Evolutionary conservation across 2,329 filamentous ascomycete species (phyloP), one percentile per base, ranked within the genome.

Genomic region (Arthrobotrys conoides): DNA sequence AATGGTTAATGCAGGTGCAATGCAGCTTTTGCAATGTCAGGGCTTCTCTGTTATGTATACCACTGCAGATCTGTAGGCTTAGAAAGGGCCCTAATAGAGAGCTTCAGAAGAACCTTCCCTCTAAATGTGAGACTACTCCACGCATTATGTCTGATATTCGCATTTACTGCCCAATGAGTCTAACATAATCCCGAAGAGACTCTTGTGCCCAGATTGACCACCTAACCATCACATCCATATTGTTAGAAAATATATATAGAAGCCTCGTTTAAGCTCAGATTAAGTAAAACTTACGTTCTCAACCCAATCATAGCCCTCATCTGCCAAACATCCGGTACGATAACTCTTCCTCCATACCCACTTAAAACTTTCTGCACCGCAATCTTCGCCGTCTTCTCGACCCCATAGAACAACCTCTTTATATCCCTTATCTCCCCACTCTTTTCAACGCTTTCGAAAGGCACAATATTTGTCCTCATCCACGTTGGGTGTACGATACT

Each of bases 401-500:
- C 10, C 16, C 61, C 38, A 64, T 49, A 67, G 30, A 77, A 77
- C 51, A 65, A 27, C 41, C 63, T 59, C 20, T 68, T 77, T 18
- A 24, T 18, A 22, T 46, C n/a, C 41, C 36, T 67, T 3, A 71
- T 16, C 20, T 22, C 30, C 5, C 22, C 33, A 22, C 55, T 64
- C 24, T 66, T 73, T 41, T 66, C 70, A 16, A 73, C 61, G 0
- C 51, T 36, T 4, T 67, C 57, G 30, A 77, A 77, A 30, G 38
- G 49, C 10, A 77, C 36, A 22, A 77, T 77, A 41, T 71, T 77
- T 12, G 87, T 92, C 82, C 86, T 88, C 82, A 86, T 90, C 83
- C 89, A 91, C 51, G 87, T 88, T 81, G 89, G 91, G 80, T 89
- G 89, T 64, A 92, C 87, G 9, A 90, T 82, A 22, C 93, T 87